Evolutionary conservation across 495 filamentous ascomycete genomes (phyloP), one percentile per base, ranked within the genome.

Genomic region (Talaromyces adpressus): DNA sequence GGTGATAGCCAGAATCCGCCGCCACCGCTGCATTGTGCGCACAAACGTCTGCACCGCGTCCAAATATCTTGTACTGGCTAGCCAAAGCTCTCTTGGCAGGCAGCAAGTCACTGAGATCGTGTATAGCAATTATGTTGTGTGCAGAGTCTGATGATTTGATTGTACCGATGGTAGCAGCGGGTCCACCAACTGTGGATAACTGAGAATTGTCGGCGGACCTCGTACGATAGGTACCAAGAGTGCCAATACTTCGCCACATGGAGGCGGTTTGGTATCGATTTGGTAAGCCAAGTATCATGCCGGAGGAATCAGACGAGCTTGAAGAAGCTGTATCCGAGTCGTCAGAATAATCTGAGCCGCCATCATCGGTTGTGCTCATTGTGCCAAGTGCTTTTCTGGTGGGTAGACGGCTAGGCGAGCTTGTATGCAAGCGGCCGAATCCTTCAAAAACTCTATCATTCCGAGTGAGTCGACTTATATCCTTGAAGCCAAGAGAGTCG

Each of bases 21-120:
- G 93, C 92, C 56, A 96, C 86, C 6, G 75, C 73, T 6, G 91
- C 89, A 73, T 98, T 98, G 62, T 94, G 89, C 27, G 79, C 77
- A 72, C 93, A 97, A 7, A 96, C 87, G 49, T 88, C 85, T 4
- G 86, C 82, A 2, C 87, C 89, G 53, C 90, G 85, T 14, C 92
- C 91, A 69, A 92, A 91, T n/a, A 95, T 89, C 45, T 81, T 82
- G 72, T 98, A 98, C 63, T 88, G 82, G 59, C 81, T 76, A 7
- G 92, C 94, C 52, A 97, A 80, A 36, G 84, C 77, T 59, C 81
- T 81, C 73, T 92, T 93, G 36, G 91, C 87, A 0, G 93, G 93
- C 7, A 96, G 70, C 20, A 91, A 66, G 62, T 82, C 76, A 22
- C 82, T 80, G 16, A 92, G 67, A 62, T 91, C 77, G 72, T 93